Evolutionary conservation across 2,329 filamentous ascomycete species (phyloP).

Genomic region (Clonostachys sp.): DNA sequence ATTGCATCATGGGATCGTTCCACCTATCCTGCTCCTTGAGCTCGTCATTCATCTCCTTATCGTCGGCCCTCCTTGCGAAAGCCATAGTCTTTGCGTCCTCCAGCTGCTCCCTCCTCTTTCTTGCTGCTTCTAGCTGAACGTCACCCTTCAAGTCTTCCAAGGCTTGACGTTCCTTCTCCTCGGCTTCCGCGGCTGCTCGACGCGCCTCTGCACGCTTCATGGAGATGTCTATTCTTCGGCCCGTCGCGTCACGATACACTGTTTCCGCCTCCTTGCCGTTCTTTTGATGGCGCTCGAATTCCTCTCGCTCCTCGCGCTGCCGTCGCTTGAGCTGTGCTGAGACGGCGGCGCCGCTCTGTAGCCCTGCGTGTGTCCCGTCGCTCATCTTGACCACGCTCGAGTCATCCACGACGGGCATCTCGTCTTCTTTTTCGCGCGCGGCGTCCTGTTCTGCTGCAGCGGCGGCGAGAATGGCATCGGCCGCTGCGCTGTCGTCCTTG

Average conservation of each 20-base stretch:
- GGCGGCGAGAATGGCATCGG: slow-evolving; percentile 73
- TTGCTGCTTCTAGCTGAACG: slow-evolving; percentile 69
- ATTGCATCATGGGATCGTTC: slow-evolving; percentile 90
- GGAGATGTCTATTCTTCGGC: slow-evolving; percentile 86
- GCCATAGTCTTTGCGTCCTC: slow-evolving; percentile 80
- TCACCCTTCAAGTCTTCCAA: slow-evolving; percentile 76
- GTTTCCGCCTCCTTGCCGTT: slow-evolving; percentile 64
- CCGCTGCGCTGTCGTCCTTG: slow-evolving; percentile 50
- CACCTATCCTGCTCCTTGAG: slow-evolving; percentile 73
- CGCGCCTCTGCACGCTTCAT: slow-evolving; percentile 86
- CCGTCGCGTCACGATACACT: slow-evolving; percentile 92
- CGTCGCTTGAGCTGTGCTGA: slow-evolving; percentile 63
- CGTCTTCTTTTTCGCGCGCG: slow-evolving; percentile 39
- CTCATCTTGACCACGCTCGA: slow-evolving; percentile 66
- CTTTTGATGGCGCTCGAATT: slow-evolving; percentile 38
- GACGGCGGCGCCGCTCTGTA: slow-evolving; percentile 81
- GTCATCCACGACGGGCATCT: slow-evolving; percentile 40
- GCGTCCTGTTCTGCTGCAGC: slow-evolving; percentile 64
- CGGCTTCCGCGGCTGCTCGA: slow-evolving; percentile 58
- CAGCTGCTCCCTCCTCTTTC: slow-evolving; percentile 60
- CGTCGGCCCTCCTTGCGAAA: slow-evolving; percentile 76
- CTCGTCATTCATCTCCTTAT: slow-evolving; percentile 80
- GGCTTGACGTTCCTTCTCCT: slow-evolving; percentile 66
- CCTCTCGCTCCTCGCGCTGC: slow-evolving; percentile 56
- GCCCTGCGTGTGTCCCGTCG: slow-evolving; percentile 79